Evolutionary conservation across 805 yeast species (phyloP).

Genomic region (Cephaloascus fragrans): DNA sequence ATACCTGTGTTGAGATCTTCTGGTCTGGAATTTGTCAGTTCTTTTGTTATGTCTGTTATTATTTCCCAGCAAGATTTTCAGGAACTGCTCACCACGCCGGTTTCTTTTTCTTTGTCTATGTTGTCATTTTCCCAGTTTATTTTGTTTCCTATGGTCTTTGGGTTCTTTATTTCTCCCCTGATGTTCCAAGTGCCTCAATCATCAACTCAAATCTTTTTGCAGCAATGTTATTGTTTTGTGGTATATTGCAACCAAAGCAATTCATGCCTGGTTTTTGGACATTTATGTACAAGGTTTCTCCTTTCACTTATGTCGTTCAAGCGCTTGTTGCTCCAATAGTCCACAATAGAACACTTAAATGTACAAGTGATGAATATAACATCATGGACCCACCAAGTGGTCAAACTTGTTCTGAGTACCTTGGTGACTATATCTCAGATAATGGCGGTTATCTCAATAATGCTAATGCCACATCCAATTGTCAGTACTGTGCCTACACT

Average conservation of each 20-base stretch:
- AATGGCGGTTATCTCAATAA: conserved; percentile 40
- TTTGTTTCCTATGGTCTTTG: conserved; percentile 6
- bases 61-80: conserved; percentile 35
- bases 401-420: conserved; percentile 37
- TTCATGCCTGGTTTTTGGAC: conserved; percentile 41
- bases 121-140: conserved; percentile 10
- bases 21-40: conserved; percentile 36
- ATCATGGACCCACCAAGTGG: conserved; percentile 33
- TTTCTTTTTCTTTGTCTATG: conserved; percentile 19
- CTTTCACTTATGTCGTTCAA: conserved; percentile 38
- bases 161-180: not conserved
- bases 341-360: conserved; percentile 26
- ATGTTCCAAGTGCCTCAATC: conserved; percentile 17
- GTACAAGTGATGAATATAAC: conserved; percentile 24
- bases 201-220: conserved; percentile 26
- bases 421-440: conserved; percentile 19
- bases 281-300: conserved; percentile 34
- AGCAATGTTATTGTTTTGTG: conserved; percentile 23
- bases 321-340: conserved; percentile 28
- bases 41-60: conserved; percentile 32
- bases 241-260: conserved; percentile 31
- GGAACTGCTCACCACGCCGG: conserved; percentile 21
- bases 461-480: conserved; percentile 15
- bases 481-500: conserved; percentile 22
- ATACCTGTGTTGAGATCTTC: conserved; percentile 33